phyloP scores from a whole-genome alignment of 2,329 filamentous ascomycete species.

The Phialophora chinensis region DNA sequence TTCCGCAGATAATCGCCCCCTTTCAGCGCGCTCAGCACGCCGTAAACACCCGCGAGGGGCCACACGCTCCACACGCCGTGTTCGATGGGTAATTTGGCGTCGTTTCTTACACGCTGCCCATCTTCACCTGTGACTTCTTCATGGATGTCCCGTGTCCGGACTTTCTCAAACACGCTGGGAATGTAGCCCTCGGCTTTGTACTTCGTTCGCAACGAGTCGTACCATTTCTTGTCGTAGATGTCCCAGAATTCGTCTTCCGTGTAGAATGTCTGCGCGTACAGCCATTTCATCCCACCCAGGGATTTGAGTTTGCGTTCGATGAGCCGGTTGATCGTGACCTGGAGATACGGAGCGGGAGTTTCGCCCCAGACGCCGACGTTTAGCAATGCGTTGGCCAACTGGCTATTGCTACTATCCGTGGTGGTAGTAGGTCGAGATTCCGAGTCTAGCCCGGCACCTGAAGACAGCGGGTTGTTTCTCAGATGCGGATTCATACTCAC shows the following conservation, averaged over 20 bases:
- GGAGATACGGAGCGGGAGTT: conserved; percentile 61
- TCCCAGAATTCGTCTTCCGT: conserved; percentile 60
- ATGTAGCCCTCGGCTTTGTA: conserved; percentile 46
- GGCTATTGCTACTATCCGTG: background rate
- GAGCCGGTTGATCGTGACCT: conserved; percentile 74
- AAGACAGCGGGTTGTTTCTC: background rate
- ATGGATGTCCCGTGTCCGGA: conserved; percentile 34
- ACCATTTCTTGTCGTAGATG: conserved; percentile 49
- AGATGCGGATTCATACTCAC: conserved; percentile 33
- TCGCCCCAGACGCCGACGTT: conserved; percentile 79
- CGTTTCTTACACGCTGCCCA: background rate
- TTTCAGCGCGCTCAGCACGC: conserved; percentile 35
- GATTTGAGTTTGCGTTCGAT: conserved; percentile 72
- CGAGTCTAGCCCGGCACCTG: background rate
- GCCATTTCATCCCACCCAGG: conserved; percentile 81
- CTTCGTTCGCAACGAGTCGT: conserved; percentile 48
- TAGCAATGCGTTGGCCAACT: conserved; percentile 46
- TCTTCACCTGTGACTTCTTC: conserved; percentile 43
- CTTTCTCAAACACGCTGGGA: conserved; percentile 49
- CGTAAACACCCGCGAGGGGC: conserved; percentile 37
- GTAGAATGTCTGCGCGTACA: conserved; percentile 87
- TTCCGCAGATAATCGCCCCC: conserved; percentile 40
- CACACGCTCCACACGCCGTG: conserved; percentile 37
- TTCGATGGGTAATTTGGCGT: conserved; percentile 25
- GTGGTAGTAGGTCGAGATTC: background rate